Evolutionary conservation across 2,329 filamentous ascomycete genomes (phyloP).

Genomic region (Trichophyton equinum): DNA sequence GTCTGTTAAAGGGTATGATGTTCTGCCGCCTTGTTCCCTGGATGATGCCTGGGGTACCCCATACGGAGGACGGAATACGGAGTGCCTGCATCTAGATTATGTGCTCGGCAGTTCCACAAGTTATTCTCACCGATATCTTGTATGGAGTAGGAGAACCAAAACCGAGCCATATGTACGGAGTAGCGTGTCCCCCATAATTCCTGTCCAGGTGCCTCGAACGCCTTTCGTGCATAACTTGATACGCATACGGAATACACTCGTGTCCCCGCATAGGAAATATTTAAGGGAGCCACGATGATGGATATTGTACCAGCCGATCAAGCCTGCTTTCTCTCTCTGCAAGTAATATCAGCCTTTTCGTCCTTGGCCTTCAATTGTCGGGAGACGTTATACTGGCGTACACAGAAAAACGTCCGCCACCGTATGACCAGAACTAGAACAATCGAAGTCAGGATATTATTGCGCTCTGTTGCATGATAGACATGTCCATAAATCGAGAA

Average conservation of each 20-base stretch:
- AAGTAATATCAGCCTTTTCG: neutral
- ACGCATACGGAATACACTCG: neutral
- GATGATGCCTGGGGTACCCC: neutral
- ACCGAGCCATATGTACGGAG: too few relatives aligned
- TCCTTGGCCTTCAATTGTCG: neutral
- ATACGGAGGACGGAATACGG: too few relatives aligned
- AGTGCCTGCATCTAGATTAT: neutral
- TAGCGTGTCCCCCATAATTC: too few relatives aligned
- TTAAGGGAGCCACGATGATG: neutral
- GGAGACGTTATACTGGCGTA: neutral
- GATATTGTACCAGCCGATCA: neutral
- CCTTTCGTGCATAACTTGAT: too few relatives aligned
- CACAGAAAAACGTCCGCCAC: neutral
- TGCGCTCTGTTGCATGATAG: neutral
- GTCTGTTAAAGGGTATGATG: neutral
- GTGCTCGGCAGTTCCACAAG: neutral
- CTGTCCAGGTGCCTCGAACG: too few relatives aligned
- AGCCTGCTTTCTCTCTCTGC: neutral
- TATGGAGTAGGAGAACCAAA: neutral
- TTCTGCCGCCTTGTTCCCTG: neutral
- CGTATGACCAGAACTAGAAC: neutral
- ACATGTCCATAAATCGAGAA: neutral
- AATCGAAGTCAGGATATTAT: neutral
- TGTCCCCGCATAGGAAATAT: neutral
- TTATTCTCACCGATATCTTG: neutral